Conservation (phyloP, 2,329 filamentous ascomycete genomes). For the Monilinia laxa region DNA sequence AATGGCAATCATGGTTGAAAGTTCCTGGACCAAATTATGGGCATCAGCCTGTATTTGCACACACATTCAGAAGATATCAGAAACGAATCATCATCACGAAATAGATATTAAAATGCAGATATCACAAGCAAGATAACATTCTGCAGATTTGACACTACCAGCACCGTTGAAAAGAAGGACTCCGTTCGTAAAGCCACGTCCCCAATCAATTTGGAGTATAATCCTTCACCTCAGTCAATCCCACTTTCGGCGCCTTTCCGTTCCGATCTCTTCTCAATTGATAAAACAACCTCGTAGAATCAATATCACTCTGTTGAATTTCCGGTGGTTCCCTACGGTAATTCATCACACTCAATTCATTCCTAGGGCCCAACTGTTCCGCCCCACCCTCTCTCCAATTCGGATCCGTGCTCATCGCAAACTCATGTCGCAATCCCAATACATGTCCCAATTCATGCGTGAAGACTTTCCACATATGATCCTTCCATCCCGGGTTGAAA, state of each 20-base stretch:
- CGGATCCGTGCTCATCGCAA: neutral
- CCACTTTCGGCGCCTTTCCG: neutral
- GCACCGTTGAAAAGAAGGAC: neutral
- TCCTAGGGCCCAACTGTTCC: neutral
- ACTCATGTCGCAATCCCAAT: neutral
- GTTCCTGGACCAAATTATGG: too few species aligned
- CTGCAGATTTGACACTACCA: neutral
- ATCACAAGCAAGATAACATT: too few species aligned
- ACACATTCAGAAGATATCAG: too few species aligned
- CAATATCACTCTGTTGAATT: conserved; percentile 2
- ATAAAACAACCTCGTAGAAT: neutral
- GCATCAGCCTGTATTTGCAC: too few species aligned
- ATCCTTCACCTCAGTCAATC: neutral
- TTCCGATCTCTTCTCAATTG: neutral
- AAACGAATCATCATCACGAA: too few species aligned
- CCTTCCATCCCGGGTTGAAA: neutral
- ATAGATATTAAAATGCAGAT: too few species aligned
- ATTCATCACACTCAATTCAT: neutral
- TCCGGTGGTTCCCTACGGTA: neutral
- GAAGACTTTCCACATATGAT: neutral
- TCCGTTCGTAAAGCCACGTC: neutral
- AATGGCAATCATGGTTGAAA: too few species aligned
- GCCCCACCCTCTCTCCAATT: neutral
- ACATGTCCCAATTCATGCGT: neutral
- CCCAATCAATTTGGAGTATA: neutral